Evolutionary conservation across 2,329 filamentous ascomycete genomes (phyloP).

Genomic region (Exophiala lecanii-corni): DNA sequence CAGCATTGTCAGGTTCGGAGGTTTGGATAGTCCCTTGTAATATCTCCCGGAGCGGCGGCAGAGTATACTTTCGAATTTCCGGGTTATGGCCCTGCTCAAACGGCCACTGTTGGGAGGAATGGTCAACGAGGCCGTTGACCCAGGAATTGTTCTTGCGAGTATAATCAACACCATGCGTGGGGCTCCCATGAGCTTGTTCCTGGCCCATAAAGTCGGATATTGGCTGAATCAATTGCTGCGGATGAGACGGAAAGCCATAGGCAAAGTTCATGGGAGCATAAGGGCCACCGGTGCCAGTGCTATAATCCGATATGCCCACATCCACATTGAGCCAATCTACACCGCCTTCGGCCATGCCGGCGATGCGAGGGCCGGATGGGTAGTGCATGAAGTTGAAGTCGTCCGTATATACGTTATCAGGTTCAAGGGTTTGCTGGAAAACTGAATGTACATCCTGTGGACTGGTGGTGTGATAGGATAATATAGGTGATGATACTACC

Average conservation of each 20-base stretch:
- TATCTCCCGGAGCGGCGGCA: constrained; percentile 19
- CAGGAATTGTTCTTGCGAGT: background rate
- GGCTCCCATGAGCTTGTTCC: background rate
- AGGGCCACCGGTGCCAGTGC: background rate
- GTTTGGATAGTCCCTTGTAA: constrained; percentile 17
- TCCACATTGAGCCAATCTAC: constrained; percentile 1
- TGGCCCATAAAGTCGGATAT: background rate
- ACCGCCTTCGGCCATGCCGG: constrained; percentile 13
- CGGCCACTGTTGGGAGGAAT: constrained; percentile 18
- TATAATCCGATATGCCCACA: background rate
- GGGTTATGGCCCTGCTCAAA: constrained; percentile 19
- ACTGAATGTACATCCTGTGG: too few relatives aligned
- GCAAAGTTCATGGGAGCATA: background rate
- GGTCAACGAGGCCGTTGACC: too few relatives aligned
- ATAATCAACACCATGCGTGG: background rate
- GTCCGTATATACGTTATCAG: constrained; percentile 11
- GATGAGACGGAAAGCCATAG: background rate
- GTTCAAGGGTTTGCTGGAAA: constrained; percentile 11
- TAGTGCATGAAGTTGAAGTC: constrained; percentile 17
- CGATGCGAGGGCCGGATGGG: constrained; percentile 12
- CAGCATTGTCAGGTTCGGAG: constrained; percentile 8
- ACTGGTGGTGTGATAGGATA: too few relatives aligned
- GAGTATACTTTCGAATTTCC: constrained; percentile 12
- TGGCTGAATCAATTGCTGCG: background rate
- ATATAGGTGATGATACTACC: too few relatives aligned